phyloP scores from a whole-genome alignment of 2,329 filamentous ascomycete species.

The Aureobasidium uvarum region DNA sequence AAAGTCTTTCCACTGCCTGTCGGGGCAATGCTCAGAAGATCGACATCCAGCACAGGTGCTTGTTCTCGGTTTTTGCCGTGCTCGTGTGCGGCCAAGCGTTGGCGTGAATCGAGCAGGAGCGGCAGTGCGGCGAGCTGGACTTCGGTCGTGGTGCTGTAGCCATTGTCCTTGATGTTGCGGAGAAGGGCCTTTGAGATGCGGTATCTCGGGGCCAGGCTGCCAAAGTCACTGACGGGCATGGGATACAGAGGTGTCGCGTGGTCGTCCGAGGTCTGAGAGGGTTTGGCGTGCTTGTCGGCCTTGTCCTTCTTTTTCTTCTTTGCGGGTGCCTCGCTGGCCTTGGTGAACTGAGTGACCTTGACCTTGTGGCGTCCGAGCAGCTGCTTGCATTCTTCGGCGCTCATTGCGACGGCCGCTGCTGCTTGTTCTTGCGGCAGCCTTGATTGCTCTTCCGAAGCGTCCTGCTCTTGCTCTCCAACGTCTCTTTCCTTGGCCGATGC shows the following conservation, averaged over 20 bases:
- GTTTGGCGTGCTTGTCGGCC: constrained; percentile 43
- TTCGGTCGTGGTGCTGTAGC: constrained; percentile 85
- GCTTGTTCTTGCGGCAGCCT: constrained; percentile 1
- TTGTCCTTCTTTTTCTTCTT: constrained; percentile 45
- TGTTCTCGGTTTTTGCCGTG: constrained; percentile 37
- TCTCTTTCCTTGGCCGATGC: constrained; percentile 19
- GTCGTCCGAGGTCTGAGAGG: constrained; percentile 36
- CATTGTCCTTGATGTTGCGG: constrained; percentile 78
- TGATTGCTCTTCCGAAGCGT: constrained; percentile 26
- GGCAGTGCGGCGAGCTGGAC: constrained; percentile 88
- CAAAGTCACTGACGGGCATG: constrained; percentile 75
- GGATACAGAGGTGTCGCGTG: constrained; percentile 67
- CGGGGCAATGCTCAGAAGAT: constrained; percentile 85
- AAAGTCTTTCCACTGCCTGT: constrained; percentile 97
- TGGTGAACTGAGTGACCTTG: constrained; percentile 73
- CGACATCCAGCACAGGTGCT: constrained; percentile 46
- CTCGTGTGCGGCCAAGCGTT: constrained; percentile 37
- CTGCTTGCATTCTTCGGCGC: constrained; percentile 69
- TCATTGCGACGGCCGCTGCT: constrained; percentile 44
- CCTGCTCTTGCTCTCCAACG: not conserved
- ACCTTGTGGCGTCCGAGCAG: constrained; percentile 77
- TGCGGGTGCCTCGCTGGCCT: constrained; percentile 29
- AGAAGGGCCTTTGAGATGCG: constrained; percentile 70
- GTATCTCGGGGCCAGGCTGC: constrained; percentile 67
- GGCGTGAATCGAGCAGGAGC: constrained; percentile 57